phyloP scores from a whole-genome alignment of 2,329 filamentous ascomycete species.

The Penicillium occitanis region DNA sequence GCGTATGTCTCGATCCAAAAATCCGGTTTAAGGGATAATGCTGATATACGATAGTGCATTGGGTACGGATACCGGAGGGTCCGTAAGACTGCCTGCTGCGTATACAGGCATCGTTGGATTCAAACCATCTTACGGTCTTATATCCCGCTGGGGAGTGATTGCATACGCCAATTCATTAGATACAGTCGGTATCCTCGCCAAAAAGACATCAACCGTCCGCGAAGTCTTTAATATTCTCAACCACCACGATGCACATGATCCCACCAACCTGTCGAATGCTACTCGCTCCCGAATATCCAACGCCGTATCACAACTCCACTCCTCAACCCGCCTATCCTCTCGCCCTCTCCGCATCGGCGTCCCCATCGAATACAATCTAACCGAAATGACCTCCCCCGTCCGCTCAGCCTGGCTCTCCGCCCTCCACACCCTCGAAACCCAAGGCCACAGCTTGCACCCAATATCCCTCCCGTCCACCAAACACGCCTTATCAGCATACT shows the following conservation, averaged over 20 bases:
- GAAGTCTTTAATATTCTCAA: slow-evolving; percentile 55
- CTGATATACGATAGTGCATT: slow-evolving; percentile 57
- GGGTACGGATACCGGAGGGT: slow-evolving; percentile 92
- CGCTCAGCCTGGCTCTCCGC: slow-evolving; percentile 67
- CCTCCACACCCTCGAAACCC: slow-evolving; percentile 58
- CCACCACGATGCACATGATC: slow-evolving; percentile 67
- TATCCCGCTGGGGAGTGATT: slow-evolving; percentile 83
- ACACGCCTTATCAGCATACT: slow-evolving; percentile 87
- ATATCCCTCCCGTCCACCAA: slow-evolving; percentile 81
- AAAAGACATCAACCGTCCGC: slow-evolving; percentile 53
- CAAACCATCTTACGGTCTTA: slow-evolving; percentile 86
- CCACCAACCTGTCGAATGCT: slow-evolving; percentile 64
- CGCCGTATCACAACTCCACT: slow-evolving; percentile 42
- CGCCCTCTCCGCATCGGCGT: slow-evolving; percentile 55
- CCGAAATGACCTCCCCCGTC: slow-evolving; percentile 70
- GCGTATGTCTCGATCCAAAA: slow-evolving; percentile 43
- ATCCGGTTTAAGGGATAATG: neutral
- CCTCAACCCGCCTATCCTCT: slow-evolving; percentile 29
- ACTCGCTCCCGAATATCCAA: slow-evolving; percentile 54
- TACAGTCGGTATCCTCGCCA: slow-evolving; percentile 76
- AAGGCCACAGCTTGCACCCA: slow-evolving; percentile 71
- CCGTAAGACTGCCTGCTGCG: slow-evolving; percentile 80
- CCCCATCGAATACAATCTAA: slow-evolving; percentile 80
- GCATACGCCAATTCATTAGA: slow-evolving; percentile 92
- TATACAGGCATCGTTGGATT: slow-evolving; percentile 82